These are phyloP conservation scores for Penicillium mononematosum DNA, from an alignment of 495 filamentous ascomycete genomes.

Conservation along the genomic window DNA sequence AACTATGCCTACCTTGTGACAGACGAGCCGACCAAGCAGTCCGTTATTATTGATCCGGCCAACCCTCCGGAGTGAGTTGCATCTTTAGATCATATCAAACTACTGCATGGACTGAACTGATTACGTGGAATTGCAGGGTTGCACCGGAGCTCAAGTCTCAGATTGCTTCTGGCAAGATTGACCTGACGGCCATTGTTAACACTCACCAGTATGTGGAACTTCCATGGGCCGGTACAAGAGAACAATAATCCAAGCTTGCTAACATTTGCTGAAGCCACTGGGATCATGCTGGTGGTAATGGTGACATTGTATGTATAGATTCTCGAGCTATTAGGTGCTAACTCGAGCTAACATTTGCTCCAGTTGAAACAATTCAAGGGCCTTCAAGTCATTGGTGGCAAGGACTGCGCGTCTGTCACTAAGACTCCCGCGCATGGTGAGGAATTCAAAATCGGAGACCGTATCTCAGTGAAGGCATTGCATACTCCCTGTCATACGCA, in stretches of 20 bases:
- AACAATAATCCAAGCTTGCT: conserved; percentile 2
- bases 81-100: background rate
- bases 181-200: conserved; percentile 86
- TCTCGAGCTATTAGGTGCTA: background rate
- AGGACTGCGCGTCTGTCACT: conserved; percentile 78
- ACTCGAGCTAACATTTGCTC: conserved; percentile 14
- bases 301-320: conserved; percentile 59
- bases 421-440: conserved; percentile 70
- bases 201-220: conserved; percentile 79
- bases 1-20: conserved; percentile 97
- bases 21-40: conserved; percentile 85
- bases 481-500: conserved; percentile 98
- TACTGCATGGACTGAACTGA: conserved; percentile 1
- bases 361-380: conserved; percentile 67
- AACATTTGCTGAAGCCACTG: conserved; percentile 62
- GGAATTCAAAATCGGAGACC: conserved; percentile 77
- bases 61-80: conserved; percentile 82
- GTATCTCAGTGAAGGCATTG: conserved; percentile 80
- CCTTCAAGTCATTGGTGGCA: conserved; percentile 81
- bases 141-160: conserved; percentile 73
- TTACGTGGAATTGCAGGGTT: conserved; percentile 56
- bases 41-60: conserved; percentile 95
- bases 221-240: background rate
- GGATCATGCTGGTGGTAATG: conserved; percentile 94
- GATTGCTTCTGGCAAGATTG: conserved; percentile 68